A percentile compares a stretch with the other conserved stretches of the same genome.
phyloP scores from a whole-genome alignment of 2,329 filamentous ascomycete genomes.

The Colletotrichum sp. region DNA sequence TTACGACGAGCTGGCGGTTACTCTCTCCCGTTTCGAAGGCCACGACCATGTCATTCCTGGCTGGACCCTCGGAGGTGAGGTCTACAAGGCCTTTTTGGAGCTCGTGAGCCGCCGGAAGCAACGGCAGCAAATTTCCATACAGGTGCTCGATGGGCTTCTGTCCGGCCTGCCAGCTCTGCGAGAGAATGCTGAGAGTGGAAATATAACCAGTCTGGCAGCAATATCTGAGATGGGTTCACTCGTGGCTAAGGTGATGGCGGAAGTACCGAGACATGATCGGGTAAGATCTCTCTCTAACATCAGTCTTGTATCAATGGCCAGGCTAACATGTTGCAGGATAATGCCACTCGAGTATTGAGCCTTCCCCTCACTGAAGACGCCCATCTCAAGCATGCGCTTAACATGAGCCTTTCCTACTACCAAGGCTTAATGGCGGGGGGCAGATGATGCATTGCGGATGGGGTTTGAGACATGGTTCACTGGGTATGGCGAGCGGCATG shows the following conservation, averaged over 20 bases:
- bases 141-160: constrained; percentile 61
- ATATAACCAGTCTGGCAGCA: constrained; percentile 69
- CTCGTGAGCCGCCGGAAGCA: constrained; percentile 49
- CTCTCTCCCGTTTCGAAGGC: constrained; percentile 75
- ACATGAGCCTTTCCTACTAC: constrained; percentile 74
- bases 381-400: constrained; percentile 71
- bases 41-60: constrained; percentile 67
- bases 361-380: constrained; percentile 76
- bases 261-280: constrained; percentile 58
- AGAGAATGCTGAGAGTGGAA: constrained; percentile 40
- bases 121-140: constrained; percentile 43
- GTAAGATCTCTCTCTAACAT: constrained; percentile 43
- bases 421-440: constrained; percentile 60
- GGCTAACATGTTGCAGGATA: constrained; percentile 37
- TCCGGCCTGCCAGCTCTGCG: constrained; percentile 61
- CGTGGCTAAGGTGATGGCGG: constrained; percentile 70
- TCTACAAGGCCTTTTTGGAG: constrained; percentile 71
- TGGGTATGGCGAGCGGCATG: not conserved
- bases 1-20: constrained; percentile 69
- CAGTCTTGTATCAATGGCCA: not conserved
- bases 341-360: constrained; percentile 56
- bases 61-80: constrained; percentile 80
- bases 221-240: constrained; percentile 82
- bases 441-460: not conserved
- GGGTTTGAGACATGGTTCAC: not conserved